Evolutionary conservation across 768 basidiomycete species (phyloP).

Genomic region (Lactarius evosmus): DNA sequence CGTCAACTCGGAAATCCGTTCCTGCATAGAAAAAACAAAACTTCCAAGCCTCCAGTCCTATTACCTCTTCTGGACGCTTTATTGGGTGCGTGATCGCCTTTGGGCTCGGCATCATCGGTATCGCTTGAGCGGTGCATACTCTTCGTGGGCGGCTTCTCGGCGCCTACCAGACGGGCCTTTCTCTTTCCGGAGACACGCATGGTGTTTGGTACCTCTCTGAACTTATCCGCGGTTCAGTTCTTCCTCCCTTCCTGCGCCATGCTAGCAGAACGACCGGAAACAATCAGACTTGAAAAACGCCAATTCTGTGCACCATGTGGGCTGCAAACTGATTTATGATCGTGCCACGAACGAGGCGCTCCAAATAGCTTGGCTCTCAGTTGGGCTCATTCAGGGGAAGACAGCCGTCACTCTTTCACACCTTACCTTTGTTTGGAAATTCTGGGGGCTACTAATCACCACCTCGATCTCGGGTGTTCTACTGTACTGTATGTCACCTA

Average conservation of each 20-base stretch:
- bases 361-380: neutral
- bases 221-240: neutral
- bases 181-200: constrained; percentile 7
- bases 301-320: neutral
- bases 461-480: neutral
- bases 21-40: neutral
- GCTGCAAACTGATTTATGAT: neutral
- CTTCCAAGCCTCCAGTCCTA: neutral
- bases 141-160: constrained; percentile 3
- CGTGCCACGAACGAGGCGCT: neutral
- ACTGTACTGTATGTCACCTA: neutral
- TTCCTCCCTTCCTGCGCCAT: neutral
- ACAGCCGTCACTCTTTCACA: neutral
- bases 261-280: neutral
- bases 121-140: neutral
- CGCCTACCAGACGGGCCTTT: neutral
- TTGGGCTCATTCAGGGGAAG: neutral
- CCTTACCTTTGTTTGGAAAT: neutral
- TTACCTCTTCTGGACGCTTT: neutral
- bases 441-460: constrained; percentile 16
- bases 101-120: neutral
- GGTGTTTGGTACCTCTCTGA: neutral
- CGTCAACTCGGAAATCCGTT: neutral
- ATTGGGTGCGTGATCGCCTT: neutral
- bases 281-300: neutral